Base-by-base conservation (phyloP, 768 basidiomycete genomes). In the Trametes meyenii region DNA sequence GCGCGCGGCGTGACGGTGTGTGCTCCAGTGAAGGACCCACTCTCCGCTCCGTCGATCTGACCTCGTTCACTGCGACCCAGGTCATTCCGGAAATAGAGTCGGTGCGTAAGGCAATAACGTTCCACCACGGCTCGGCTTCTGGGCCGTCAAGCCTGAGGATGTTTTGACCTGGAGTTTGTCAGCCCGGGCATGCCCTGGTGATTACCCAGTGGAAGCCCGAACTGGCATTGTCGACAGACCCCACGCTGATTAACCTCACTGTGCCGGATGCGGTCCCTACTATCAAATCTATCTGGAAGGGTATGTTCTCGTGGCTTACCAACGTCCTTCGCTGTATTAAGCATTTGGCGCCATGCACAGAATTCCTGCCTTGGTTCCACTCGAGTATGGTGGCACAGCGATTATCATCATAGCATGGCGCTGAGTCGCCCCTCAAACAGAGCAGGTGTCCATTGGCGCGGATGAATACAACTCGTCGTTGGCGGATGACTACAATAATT, bases 181-280 rank as follows among this genome's bases (percentile, higher is more conserved):
- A 70, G 69, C 69, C 69, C 8, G 80, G 74, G 0, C 80, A 82
- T 63, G 76, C 79, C 7, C 71, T 81, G 26, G 75, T 73, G 5
- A 76, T 81, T 56, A 75, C 76, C 19, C 77, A 81, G 57, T 81
- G 79, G 80, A 79, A 74, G 45, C 79, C 79, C 10, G 71, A 79
- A 62, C 66, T 81, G 13, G 75, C 75, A 67, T 61, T 75, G 14
- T 69, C 72, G 13, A 71, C 69, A 12, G 67, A 71, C 21, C 76
- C 76, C 2, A 76, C 78, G 54, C 60, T 72, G 16, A 70, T 80
- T 26, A 77, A 80, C 55, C 67, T 79, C 35, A 75, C 74, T 19
- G 68, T 76, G 48, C 78, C 78, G 1, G 78, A 77, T 23, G 77
- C 78, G 0, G 74, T 79, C 39, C 78, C 78, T 11, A 77, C 76